Base-by-base conservation (phyloP, 75 land plant species). In the Pinus tabuliformis region DNA sequence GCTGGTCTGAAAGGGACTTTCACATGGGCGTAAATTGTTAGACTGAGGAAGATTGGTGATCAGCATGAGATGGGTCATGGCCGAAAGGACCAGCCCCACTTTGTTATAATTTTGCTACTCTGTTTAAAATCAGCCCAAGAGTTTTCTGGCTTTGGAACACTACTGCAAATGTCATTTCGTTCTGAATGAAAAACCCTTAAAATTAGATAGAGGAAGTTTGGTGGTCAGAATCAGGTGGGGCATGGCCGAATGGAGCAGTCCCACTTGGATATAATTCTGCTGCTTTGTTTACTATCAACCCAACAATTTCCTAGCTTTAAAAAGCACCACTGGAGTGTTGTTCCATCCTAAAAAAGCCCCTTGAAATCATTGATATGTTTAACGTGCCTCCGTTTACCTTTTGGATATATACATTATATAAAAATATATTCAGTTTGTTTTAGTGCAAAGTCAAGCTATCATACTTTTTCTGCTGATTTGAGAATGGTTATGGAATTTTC, bases 251-350 rank as follows among this genome's bases (percentile, higher is more conserved):
- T 17, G 65, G 65, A 16, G 36, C 33, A 63, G 6, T 30, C 33
- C 37, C 65, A 63, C 65, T 4, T 30, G 65, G 33, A 1, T 63
- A 12, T 63, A 28, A 63, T 28, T 63, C 30, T 15, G 65, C 28
- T 63, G 37, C 39, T 64, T 33, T 64, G 39, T 64, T 15, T 64
- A 30, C 39, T 63, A 63, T 63, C 37, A 30, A 63, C 66, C 66
- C 66, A 63, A 63, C 66, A 30, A 5, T 63, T 63, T 15, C 30
- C 37, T 63, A 42, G 49, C 49, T 42, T 42, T 42, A 6, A 6
- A 42, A 5, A 45, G 6, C 37, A 63, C 20, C 1, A 1, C 3
- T 30, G 18, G 9, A 30, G 30, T 26, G 13, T 26, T 33, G 66
- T 30, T 63, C 15, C 6, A 17, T 45, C 52, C 7, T 45, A 7